Base-by-base conservation (phyloP, 257 asterid genomes). In the Striga asiatica region DNA sequence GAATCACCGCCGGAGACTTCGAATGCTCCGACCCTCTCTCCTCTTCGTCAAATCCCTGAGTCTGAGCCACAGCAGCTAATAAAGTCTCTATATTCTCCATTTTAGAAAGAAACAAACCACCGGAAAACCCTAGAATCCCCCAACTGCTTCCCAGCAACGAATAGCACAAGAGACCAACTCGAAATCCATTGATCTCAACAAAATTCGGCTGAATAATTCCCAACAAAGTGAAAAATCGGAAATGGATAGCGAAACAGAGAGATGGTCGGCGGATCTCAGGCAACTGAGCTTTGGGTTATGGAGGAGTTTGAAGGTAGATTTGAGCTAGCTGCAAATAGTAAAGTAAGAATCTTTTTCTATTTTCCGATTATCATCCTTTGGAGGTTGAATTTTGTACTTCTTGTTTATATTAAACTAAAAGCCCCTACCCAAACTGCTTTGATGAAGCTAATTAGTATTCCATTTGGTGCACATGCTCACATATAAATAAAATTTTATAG, bases 21-120 rank as follows among this genome's bases (percentile, higher is more conserved):
- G 53, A 63, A 42, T 35, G 68, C 45, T 60, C 68, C 2, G 49
- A 9, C 58, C 72, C 69, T 17, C 32, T 31, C 66, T 58, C 62
- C 54, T 74, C 81, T 6, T 75, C 78, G 27, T 66, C 85, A 39
- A 79, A 74, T 5, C 78, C 84, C 28, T 69, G 81, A 12, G 77
- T 82, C 68, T 73, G 82, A 22, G 82, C 85, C 4, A 77, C 83
- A 0, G 88, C 84, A 65, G 88, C 88, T 55, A 78, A 56, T 62
- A 77, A 21, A 3, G 81, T 79, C 72, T 76, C 75, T 43, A 79
- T 72, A 49, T 74, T 77, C 66, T 78, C 85, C 85, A 78, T 72
- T 2, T 1, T 0, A 49, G 6, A 49, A 12, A 50, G 6, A 24
- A 49, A 3, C 0, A 24, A 50, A 24, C 20, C 41, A 5, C 18